Evolutionary conservation across 441 rosid species (phyloP).

Genomic region (Mallotus repandus): DNA sequence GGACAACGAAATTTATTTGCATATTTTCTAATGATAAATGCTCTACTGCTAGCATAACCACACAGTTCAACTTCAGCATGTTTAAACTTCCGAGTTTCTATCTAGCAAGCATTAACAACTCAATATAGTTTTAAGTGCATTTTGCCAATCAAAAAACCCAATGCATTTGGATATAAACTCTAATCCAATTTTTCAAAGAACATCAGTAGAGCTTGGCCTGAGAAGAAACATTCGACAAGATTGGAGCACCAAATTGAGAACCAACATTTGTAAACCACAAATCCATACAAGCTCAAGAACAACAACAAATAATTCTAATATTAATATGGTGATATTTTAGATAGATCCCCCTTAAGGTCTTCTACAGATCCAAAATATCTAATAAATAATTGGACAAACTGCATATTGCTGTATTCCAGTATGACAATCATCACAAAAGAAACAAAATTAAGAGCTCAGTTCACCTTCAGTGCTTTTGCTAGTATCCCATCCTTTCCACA

Average conservation of each 20-base stretch:
- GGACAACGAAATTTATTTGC: constrained; percentile 1
- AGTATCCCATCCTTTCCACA: constrained; percentile 89
- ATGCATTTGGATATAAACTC: not conserved
- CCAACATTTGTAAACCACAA: not conserved
- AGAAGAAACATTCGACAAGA: not conserved
- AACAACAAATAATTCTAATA: constrained; percentile 8
- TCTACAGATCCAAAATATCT: constrained; percentile 12
- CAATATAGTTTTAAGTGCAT: not conserved
- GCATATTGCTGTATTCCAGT: constrained; percentile 6
- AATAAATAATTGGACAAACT: constrained; percentile 1
- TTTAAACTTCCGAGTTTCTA: constrained; percentile 9
- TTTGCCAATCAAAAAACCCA: no score
- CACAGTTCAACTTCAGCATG: constrained; percentile 6
- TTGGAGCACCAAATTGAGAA: not conserved
- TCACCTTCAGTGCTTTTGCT: constrained; percentile 87
- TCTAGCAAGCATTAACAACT: not conserved
- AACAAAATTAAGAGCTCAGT: constrained; percentile 19
- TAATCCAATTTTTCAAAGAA: not conserved
- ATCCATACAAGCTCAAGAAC: not conserved
- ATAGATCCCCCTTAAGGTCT: not conserved
- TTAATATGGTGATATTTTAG: not conserved
- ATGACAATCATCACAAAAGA: constrained; percentile 1
- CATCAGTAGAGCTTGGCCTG: not conserved
- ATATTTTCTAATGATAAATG: not conserved
- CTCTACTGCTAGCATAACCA: constrained; percentile 10